Evolutionary conservation across 116 monocot genomes (phyloP), one percentile per base, ranked within the genome.

Genomic region (Thalassia testudinum): DNA sequence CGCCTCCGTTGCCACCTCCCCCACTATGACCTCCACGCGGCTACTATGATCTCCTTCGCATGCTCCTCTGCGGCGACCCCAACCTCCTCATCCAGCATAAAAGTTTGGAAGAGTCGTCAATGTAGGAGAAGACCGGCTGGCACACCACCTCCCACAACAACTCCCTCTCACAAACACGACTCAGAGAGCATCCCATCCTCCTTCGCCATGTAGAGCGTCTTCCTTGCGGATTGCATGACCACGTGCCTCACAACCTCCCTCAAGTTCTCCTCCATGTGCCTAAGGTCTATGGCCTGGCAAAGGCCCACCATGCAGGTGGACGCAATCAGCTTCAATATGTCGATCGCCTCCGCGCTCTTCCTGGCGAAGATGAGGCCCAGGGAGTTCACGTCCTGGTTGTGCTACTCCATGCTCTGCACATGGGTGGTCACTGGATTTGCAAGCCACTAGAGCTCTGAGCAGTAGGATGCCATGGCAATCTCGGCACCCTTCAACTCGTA

Each of bases 351-450:
- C n/a, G n/a, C n/a, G n/a, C n/a, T n/a, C n/a, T n/a, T n/a, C n/a
- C n/a, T n/a, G n/a, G n/a, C n/a, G n/a, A n/a, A n/a, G n/a, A n/a
- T n/a, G n/a, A n/a, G n/a, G n/a, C n/a, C n/a, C n/a, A n/a, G n/a
- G n/a, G n/a, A n/a, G n/a, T n/a, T n/a, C n/a, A n/a, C n/a, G n/a
- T n/a, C 73, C 50, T 73, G 73, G 66, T 73, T 73, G 66, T 73
- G 73, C 50, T 73, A 67, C 61, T 73, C 73, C 1, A 67, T 67
- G 40, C 73, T 73, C 42, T 66, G 73, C n/a, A 73, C 73, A 42
- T 73, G 73, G 13, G 54, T 72, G 20, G 72, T 72, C 15, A 72
- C 72, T 17, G 72, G 72, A 23, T 65, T 60, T 21, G 66, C 72
- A 2, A 72, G 43, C 54, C 40, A 72, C 66, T 72, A 66, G 11